phyloP scores from a whole-genome alignment of 2,329 filamentous ascomycete species.

The Cordyceps cateniannulata region DNA sequence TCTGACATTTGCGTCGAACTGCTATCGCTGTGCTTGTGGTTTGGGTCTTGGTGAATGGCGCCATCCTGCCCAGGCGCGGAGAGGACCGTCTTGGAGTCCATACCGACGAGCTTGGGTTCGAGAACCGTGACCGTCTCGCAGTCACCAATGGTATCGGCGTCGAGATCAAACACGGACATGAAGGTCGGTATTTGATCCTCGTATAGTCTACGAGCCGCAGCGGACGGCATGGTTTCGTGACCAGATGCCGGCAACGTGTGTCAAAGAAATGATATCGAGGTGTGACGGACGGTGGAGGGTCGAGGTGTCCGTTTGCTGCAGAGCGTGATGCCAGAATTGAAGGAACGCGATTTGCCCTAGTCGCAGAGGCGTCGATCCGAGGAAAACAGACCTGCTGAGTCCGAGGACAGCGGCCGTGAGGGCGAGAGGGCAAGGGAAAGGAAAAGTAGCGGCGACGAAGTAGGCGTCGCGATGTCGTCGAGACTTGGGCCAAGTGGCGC shows the following conservation, averaged over 20 bases:
- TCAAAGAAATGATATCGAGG: neutral
- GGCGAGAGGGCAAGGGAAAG: slow-evolving; percentile 17
- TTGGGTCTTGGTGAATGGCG: slow-evolving; percentile 38
- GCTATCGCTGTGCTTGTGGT: slow-evolving; percentile 68
- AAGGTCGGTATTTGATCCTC: slow-evolving; percentile 69
- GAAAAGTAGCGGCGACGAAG: slow-evolving; percentile 12
- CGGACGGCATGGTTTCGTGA: slow-evolving; percentile 50
- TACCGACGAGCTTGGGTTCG: slow-evolving; percentile 45
- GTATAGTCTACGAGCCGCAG: slow-evolving; percentile 53
- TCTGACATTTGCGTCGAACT: slow-evolving; percentile 73
- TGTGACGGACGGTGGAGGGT: neutral
- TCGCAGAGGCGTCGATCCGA: slow-evolving; percentile 8
- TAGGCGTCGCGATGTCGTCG: slow-evolving; percentile 3
- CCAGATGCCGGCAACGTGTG: neutral
- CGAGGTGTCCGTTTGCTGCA: neutral
- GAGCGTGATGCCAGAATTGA: neutral
- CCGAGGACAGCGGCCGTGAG: slow-evolving; percentile 15
- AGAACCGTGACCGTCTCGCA: slow-evolving; percentile 48
- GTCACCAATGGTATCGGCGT: slow-evolving; percentile 48
- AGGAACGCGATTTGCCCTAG: neutral
- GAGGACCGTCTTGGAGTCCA: slow-evolving; percentile 35
- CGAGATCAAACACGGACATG: slow-evolving; percentile 68
- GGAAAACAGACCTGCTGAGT: slow-evolving; percentile 12
- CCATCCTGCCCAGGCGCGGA: slow-evolving; percentile 32
- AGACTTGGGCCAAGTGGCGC: slow-evolving; percentile 11